A percentile compares a stretch with the other conserved stretches of the same genome.
These are phyloP conservation scores for Cydonia oblonga DNA, from an alignment of 331 rosid genomes.

Conservation along the genomic window DNA sequence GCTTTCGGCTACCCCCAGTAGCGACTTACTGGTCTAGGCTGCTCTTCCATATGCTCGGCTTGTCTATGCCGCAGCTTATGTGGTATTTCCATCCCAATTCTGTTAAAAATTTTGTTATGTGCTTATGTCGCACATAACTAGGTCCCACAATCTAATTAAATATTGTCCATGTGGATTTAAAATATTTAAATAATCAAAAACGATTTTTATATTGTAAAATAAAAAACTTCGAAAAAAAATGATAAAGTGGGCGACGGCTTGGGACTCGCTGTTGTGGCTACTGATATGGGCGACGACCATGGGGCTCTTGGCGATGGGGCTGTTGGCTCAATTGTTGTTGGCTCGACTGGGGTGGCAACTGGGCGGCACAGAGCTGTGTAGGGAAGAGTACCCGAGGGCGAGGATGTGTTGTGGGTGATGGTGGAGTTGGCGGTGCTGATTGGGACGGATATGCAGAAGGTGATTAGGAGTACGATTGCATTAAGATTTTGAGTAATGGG, in stretches of 20 bases:
- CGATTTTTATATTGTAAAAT: no score
- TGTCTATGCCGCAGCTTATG: no score
- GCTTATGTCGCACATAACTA: no score
- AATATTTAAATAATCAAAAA: no score
- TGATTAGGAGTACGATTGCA: slow-evolving; percentile 92
- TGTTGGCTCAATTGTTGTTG: slow-evolving; percentile 76
- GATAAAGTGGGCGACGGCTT: slow-evolving; percentile 46
- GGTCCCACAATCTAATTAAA: no score
- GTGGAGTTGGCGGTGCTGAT: slow-evolving; percentile 35
- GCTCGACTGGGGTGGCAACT: slow-evolving; percentile 94
- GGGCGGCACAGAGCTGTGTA: slow-evolving; percentile 75
- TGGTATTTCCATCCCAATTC: no score
- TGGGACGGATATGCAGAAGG: slow-evolving; percentile 86
- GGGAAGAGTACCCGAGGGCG: slow-evolving; percentile 91
- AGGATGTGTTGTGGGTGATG: slow-evolving; percentile 75
- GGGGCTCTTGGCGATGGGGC: slow-evolving; percentile 40
- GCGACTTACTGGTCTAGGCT: no score
- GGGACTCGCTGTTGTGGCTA: slow-evolving; percentile 64
- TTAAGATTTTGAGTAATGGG: slow-evolving; percentile 67
- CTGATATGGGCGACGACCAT: slow-evolving; percentile 64
- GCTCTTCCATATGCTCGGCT: no score
- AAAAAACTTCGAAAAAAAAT: no score
- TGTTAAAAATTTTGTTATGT: no score
- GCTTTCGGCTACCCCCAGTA: no score
- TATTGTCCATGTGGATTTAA: no score